These are phyloP conservation scores for Corynespora cassiicola DNA, from an alignment of 2,329 filamentous ascomycete genomes.

Conservation along the genomic window DNA sequence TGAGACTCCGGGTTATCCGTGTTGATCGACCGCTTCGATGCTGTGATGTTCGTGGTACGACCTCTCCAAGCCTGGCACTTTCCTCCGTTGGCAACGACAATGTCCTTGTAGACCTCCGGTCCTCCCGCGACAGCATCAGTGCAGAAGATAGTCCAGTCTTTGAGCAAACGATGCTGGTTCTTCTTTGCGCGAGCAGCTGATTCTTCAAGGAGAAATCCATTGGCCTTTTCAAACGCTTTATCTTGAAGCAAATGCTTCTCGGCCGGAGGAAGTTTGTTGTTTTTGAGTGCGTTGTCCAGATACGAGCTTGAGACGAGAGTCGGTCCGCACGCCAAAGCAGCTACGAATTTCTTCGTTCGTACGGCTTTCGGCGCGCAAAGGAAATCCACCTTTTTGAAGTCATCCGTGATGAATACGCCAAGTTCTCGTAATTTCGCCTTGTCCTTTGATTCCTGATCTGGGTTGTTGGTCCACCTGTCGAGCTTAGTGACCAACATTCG, in stretches of 20 bases:
- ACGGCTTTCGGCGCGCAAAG: slow-evolving; percentile 86
- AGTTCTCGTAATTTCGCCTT: slow-evolving; percentile 81
- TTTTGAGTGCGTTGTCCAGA: slow-evolving; percentile 77
- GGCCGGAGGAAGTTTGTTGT: slow-evolving; percentile 68
- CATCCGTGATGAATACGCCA: slow-evolving; percentile 80
- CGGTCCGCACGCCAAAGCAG: slow-evolving; percentile 81
- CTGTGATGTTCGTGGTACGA: slow-evolving; percentile 70
- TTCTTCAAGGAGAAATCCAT: slow-evolving; percentile 72
- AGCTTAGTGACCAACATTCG: slow-evolving; percentile 85
- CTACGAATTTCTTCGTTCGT: slow-evolving; percentile 92
- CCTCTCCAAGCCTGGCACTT: slow-evolving; percentile 79
- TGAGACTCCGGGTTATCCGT: slow-evolving; percentile 48
- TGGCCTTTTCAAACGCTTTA: slow-evolving; percentile 72
- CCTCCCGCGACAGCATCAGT: slow-evolving; percentile 81
- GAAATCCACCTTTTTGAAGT: slow-evolving; percentile 79
- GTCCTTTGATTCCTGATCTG: slow-evolving; percentile 78
- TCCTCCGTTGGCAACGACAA: slow-evolving; percentile 88
- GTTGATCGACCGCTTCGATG: slow-evolving; percentile 44
- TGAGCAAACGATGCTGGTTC: slow-evolving; percentile 79
- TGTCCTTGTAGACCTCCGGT: slow-evolving; percentile 81
- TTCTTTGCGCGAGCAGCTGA: slow-evolving; percentile 73
- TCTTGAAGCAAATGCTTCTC: slow-evolving; percentile 75
- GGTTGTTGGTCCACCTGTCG: slow-evolving; percentile 77
- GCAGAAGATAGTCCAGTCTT: slow-evolving; percentile 82
- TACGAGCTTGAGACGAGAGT: slow-evolving; percentile 78